These are phyloP conservation scores for Trichoderma koningiopsis DNA, from an alignment of 2,329 filamentous ascomycete species.

Conservation along the genomic window DNA sequence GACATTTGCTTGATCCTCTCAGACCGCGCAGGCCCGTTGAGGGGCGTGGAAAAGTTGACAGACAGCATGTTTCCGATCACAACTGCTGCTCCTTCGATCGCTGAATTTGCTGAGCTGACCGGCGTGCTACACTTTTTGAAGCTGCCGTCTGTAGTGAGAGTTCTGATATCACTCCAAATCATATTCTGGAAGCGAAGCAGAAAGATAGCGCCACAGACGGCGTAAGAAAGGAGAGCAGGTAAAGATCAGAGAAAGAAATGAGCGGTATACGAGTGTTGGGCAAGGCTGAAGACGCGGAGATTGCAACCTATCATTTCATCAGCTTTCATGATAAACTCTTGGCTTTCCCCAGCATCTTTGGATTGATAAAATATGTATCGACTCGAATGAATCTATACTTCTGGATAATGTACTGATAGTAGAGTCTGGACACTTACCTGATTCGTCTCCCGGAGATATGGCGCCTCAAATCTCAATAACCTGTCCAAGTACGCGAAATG, in stretches of 20 bases:
- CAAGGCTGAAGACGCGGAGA: background rate
- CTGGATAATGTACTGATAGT: background rate
- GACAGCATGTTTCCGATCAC: constrained; percentile 37
- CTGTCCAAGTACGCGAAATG: constrained; percentile 1
- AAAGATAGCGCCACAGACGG: background rate
- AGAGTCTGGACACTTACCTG: background rate
- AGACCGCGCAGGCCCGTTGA: constrained; percentile 40
- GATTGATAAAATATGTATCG: background rate
- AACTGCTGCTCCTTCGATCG: background rate
- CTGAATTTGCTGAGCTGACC: background rate
- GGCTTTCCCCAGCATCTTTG: background rate
- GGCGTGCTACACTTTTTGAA: constrained; percentile 4
- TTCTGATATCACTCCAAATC: background rate
- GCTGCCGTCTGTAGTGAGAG: background rate
- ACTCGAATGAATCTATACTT: background rate
- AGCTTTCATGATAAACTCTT: background rate
- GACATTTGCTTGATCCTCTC: constrained; percentile 44
- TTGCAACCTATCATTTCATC: background rate
- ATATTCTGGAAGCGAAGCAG: constrained; percentile 6
- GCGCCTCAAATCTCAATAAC: background rate
- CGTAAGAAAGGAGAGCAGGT: background rate
- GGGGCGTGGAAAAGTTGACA: constrained; percentile 45
- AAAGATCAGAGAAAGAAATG: background rate
- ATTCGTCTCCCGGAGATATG: background rate
- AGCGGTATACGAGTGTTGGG: background rate